Evolutionary conservation across 2,329 filamentous ascomycete genomes (phyloP).

Genomic region (Trichoderma afroharzianum): DNA sequence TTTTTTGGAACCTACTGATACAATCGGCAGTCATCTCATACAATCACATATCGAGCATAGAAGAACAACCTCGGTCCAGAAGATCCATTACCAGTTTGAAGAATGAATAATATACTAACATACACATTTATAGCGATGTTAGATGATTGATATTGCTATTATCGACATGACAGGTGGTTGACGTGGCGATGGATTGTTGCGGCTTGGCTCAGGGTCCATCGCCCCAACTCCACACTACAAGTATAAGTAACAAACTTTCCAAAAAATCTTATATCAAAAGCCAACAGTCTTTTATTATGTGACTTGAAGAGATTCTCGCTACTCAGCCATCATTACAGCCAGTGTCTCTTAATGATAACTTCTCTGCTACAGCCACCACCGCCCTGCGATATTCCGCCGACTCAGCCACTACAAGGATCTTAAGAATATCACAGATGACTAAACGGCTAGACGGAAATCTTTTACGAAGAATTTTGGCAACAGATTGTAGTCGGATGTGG

Average conservation of each 20-base stretch:
- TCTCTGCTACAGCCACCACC: no score
- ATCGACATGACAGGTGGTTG: background rate
- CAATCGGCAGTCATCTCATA: background rate
- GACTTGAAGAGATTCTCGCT: no score
- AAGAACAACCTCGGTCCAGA: no score
- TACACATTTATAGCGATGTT: background rate
- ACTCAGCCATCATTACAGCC: no score
- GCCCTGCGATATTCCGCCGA: no score
- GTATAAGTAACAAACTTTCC: no score
- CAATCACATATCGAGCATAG: background rate
- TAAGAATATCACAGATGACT: background rate
- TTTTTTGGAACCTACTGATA: background rate
- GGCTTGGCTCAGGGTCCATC: no score
- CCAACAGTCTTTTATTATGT: no score
- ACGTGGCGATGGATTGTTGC: background rate
- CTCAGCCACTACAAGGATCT: background rate
- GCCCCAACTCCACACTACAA: no score
- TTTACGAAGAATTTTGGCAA: background rate
- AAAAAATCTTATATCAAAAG: no score
- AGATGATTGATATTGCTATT: background rate
- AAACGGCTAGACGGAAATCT: background rate
- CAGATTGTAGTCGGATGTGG: accelerated
- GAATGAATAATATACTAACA: background rate
- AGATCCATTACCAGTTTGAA: background rate
- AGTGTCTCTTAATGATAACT: no score